A percentile compares a stretch with the other conserved stretches of the same genome.
Conservation (phyloP, 768 basidiomycete species). For the Serendipita sp. region DNA sequence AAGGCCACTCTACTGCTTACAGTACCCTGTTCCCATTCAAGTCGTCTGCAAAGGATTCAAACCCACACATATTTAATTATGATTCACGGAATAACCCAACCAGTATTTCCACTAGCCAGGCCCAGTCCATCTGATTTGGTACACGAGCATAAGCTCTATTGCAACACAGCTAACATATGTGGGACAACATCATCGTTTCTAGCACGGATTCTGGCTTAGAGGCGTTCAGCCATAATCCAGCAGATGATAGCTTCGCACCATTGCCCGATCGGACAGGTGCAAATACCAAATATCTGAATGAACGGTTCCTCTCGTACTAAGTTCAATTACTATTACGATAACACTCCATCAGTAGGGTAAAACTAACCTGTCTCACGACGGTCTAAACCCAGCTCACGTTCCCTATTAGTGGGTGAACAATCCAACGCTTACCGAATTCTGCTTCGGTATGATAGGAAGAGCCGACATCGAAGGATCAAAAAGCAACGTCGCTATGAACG, state of each 20-base stretch:
- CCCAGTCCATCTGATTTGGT: slow-evolving; percentile 44
- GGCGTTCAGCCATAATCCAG: slow-evolving; percentile 75
- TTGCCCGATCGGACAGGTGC: slow-evolving; percentile 63
- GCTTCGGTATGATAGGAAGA: slow-evolving; percentile 70
- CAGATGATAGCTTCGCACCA: slow-evolving; percentile 68
- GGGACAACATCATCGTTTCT: slow-evolving; percentile 57
- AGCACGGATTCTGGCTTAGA: slow-evolving; percentile 72
- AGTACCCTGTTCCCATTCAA: slow-evolving; percentile 60
- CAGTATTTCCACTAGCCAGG: slow-evolving; percentile 36
- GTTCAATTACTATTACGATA: slow-evolving; percentile 61
- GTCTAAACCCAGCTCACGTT: slow-evolving; percentile 72
- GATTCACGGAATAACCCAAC: slow-evolving; percentile 36
- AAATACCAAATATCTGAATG: slow-evolving; percentile 74
- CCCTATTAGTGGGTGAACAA: slow-evolving; percentile 70
- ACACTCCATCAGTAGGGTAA: slow-evolving; percentile 70
- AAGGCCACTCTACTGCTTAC: slow-evolving; percentile 67
- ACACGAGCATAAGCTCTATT: slow-evolving; percentile 55
- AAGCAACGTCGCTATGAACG: slow-evolving; percentile 72
- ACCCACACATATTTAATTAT: slow-evolving; percentile 51
- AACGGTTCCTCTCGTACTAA: slow-evolving; percentile 73
- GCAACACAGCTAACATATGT: slow-evolving; percentile 44
- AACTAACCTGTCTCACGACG: slow-evolving; percentile 76
- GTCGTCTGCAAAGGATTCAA: slow-evolving; percentile 68
- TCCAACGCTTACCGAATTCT: slow-evolving; percentile 68
- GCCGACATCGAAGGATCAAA: slow-evolving; percentile 71